Evolutionary conservation across 768 basidiomycete species (phyloP), one percentile per base, ranked within the genome.

Genomic region (Kwoniella shandongensis): DNA sequence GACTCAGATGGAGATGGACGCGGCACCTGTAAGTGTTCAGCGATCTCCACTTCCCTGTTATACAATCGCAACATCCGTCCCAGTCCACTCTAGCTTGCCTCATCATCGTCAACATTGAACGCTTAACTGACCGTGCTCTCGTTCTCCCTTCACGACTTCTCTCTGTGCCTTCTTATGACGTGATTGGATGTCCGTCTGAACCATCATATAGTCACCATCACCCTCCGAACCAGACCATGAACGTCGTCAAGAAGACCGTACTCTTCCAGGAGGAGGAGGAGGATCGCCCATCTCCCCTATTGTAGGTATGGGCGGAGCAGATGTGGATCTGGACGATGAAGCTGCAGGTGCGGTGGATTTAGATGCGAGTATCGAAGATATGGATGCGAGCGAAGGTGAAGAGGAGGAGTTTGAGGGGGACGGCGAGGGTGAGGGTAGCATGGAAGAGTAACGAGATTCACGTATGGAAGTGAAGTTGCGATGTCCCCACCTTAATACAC

Each of bases 1-100:
- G 26, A 73, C 71, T 18, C 70, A 69, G 52, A 65, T 67, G 61
- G 70, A 72, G 45, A 54, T 69, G 54, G 70, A 72, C 20, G 61
- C 61, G n/a, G 63, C 58, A 40, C 64, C 67, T 1, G 67, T 71
- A 44, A 27, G 69, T 68, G 13, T 15, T 10, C 26, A 32, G 32
- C n/a, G n/a, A n/a, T n/a, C n/a, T n/a, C n/a, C n/a, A n/a, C n/a
- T n/a, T n/a, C n/a, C n/a, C n/a, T n/a, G n/a, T n/a, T n/a, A n/a
- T n/a, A n/a, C n/a, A n/a, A n/a, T n/a, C n/a, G n/a, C n/a, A n/a
- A n/a, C n/a, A n/a, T n/a, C n/a, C n/a, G n/a, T n/a, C n/a, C n/a
- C n/a, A n/a, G n/a, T n/a, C n/a, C n/a, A n/a, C n/a, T n/a, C n/a
- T n/a, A n/a, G n/a, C n/a, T n/a, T n/a, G n/a, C n/a, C n/a, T n/a